phyloP scores from a whole-genome alignment of 176 grass and related monocot genomes.

The Alopecurus myosuroides region DNA sequence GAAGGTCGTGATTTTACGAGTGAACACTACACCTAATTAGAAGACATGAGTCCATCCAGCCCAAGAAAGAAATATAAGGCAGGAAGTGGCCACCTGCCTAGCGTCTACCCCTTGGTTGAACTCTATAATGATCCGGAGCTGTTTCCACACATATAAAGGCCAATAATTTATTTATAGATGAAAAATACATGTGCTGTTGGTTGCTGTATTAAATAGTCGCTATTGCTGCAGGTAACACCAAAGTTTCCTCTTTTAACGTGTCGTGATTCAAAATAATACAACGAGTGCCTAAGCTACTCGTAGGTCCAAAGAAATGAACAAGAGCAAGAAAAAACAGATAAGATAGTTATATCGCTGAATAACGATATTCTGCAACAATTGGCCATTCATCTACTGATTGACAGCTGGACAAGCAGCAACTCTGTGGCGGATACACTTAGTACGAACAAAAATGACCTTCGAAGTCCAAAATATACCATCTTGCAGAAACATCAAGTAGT shows the following conservation, averaged over 20 bases:
- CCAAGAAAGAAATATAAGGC: neutral
- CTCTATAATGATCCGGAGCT: neutral
- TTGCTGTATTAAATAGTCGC: constrained; percentile 11
- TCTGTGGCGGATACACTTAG: neutral
- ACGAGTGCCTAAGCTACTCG: neutral
- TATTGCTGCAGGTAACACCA: neutral
- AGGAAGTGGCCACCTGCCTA: neutral
- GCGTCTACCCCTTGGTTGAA: neutral
- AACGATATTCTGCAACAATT: neutral
- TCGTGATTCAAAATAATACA: neutral
- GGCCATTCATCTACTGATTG: neutral
- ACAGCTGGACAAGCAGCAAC: neutral
- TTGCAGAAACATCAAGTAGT: neutral
- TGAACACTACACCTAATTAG: neutral
- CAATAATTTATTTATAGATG: neutral
- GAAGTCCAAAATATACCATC: neutral
- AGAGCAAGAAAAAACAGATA: neutral
- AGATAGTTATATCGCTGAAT: neutral
- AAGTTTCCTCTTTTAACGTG: neutral
- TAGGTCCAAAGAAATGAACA: neutral
- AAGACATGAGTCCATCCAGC: neutral
- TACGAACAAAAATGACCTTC: neutral
- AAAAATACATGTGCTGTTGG: neutral
- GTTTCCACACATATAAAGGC: neutral
- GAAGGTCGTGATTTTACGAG: neutral